Percentiles rank a stretch among this genome's conserved stretches.
Conservation (phyloP, 1,284 basidiomycete species). For the Singerocomus inundabilis region DNA sequence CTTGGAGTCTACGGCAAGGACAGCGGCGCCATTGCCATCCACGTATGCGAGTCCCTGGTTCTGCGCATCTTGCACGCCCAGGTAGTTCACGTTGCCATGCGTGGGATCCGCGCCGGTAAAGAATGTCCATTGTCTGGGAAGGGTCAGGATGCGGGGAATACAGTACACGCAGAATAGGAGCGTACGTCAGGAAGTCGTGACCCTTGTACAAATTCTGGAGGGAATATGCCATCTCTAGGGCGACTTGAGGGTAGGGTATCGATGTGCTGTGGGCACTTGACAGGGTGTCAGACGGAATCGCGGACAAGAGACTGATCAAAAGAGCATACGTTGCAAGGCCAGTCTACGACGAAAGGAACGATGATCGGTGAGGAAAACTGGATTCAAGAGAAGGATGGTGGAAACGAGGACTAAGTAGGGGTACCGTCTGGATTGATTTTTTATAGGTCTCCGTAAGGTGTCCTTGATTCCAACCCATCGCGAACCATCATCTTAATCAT, state of each 20-base stretch:
- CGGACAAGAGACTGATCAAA: slow-evolving; percentile 5
- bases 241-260: background rate
- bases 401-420: background rate
- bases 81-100: slow-evolving; percentile 60
- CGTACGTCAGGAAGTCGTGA: slow-evolving; percentile 22
- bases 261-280: background rate
- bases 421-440: slow-evolving; percentile 8
- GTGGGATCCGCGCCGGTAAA: slow-evolving; percentile 61
- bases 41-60: slow-evolving; percentile 56
- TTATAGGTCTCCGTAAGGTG: background rate
- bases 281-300: slow-evolving; percentile 1
- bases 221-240: slow-evolving; percentile 1
- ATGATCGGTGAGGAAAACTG: background rate
- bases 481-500: background rate
- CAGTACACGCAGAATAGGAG: background rate
- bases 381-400: background rate
- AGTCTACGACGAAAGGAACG: background rate
- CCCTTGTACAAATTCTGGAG: slow-evolving; percentile 23
- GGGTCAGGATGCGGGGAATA: background rate
- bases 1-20: slow-evolving; percentile 61
- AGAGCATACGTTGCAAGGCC: slow-evolving; percentile 2
- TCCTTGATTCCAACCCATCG: background rate
- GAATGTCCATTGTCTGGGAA: slow-evolving; percentile 57
- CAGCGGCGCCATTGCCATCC: slow-evolving; percentile 42
- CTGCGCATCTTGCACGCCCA: slow-evolving; percentile 43